Percentiles rank a stretch among this genome's conserved stretches.
Evolutionary conservation across 2,329 filamentous ascomycete species (phyloP).

Genomic region (Zymoseptoria ardabiliae): DNA sequence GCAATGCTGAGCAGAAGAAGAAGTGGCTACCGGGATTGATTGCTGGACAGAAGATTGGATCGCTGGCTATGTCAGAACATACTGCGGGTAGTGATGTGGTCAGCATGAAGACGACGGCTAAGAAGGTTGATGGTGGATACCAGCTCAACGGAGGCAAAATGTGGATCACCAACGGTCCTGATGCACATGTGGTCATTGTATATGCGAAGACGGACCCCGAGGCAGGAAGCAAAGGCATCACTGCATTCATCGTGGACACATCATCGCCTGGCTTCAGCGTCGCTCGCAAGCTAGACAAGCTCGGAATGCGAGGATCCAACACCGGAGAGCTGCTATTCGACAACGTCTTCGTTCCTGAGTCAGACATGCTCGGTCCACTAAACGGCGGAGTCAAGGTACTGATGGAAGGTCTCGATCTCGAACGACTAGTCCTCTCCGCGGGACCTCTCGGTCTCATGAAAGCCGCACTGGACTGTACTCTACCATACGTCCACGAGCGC

Average conservation of each 20-base stretch:
- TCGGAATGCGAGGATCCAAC: conserved; percentile 96
- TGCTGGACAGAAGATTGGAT: conserved; percentile 72
- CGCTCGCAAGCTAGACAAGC: conserved; percentile 88
- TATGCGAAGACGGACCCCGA: conserved; percentile 89
- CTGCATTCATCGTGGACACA: conserved; percentile 81
- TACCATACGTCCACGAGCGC: conserved; percentile 83
- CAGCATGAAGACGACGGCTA: conserved; percentile 83
- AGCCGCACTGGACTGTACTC: conserved; percentile 71
- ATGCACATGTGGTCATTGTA: conserved; percentile 89
- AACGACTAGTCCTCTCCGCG: conserved; percentile 82
- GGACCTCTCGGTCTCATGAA: conserved; percentile 94
- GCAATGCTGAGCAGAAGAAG: conserved; percentile 67
- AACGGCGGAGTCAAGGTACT: conserved; percentile 82
- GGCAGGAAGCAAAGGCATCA: conserved; percentile 80
- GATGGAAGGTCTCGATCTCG: conserved; percentile 93
- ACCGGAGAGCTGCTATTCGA: conserved; percentile 92
- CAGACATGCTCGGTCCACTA: conserved; percentile 71
- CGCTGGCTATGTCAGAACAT: conserved; percentile 90
- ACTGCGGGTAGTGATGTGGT: conserved; percentile 90
- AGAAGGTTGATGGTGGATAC: conserved; percentile 75
- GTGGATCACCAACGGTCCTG: conserved; percentile 98
- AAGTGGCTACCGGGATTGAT: conserved; percentile 75
- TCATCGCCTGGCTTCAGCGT: conserved; percentile 71
- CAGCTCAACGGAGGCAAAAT: conserved; percentile 87
- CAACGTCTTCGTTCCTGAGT: conserved; percentile 75